Evolutionary conservation across 2,329 filamentous ascomycete species (phyloP), one percentile per base, ranked within the genome.

Genomic region (Diaporthe capsici): DNA sequence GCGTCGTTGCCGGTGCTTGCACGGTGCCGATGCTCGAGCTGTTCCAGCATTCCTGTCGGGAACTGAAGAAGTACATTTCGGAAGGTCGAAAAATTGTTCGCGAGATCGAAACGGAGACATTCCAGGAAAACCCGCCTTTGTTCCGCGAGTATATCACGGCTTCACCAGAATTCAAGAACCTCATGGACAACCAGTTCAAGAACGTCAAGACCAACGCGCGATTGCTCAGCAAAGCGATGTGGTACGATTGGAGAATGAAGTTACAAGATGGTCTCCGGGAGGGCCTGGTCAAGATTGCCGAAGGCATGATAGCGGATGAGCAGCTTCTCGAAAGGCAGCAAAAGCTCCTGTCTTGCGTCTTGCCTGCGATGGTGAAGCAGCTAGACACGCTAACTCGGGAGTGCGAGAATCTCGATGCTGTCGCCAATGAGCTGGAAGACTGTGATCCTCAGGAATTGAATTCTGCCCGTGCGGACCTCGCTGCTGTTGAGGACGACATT

Each of bases 211-310:
- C 95, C 0, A 94, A 98, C 83, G 95, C 96, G 22, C 91, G 97
- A 37, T 89, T 98, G 20, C 88, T 96, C 71, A 98, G 96, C 86
- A 98, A 98, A 82, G 95, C 95, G 75, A 96, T 97, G 87, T 99
- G 97, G 97, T 99, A 99, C 83, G 94, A 96, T 81, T 99, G 97
- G 97, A 93, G 97, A 55, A 96, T 94, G 89, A 96, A 97, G 80
- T 89, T 98, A 34, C 92, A 95, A 74, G 85, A 93, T 78, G 94
- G 95, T 25, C 89, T 99, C 51, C 95, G 94, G 81, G 92, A 95
- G 79, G 96, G 94, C 4, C 90, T 98, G 4, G 84, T 94, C 73
- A 92, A 90, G 76, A 97, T 96, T 75, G 88, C 91, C 1, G 90
- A 94, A 74, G 95, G 93, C 28, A 95, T 99, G 91, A 90, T 91